phyloP scores from a whole-genome alignment of 78 protist species.

The Dictyostelium firmibasis region DNA sequence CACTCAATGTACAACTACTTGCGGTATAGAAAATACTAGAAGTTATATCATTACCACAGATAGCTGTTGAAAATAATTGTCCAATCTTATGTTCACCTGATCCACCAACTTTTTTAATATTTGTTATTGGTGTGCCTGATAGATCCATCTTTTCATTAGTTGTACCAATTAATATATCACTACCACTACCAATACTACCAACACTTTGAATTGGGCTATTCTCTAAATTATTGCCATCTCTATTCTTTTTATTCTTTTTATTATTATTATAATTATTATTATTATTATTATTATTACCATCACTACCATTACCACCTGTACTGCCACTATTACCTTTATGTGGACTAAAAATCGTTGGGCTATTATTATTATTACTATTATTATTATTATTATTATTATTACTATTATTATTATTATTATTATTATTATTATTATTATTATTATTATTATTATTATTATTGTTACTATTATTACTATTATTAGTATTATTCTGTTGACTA shows the following conservation, averaged over 20 bases:
- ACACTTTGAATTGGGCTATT: neutral
- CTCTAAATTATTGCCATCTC: neutral
- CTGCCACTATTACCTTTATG: neutral
- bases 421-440: neutral
- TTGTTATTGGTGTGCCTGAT: neutral
- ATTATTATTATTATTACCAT: neutral
- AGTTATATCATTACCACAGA: slow-evolving; percentile 85
- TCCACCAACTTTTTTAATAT: slow-evolving; percentile 62
- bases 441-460: neutral
- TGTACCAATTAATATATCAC: slow-evolving; percentile 33
- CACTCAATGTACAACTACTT: slow-evolving; percentile 57
- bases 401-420: neutral
- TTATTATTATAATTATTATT: neutral
- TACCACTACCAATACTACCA: neutral
- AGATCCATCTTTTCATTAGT: slow-evolving; percentile 33
- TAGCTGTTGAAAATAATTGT: slow-evolving; percentile 77
- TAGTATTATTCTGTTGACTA: neutral
- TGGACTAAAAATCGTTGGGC: neutral
- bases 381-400: neutral
- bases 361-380: neutral
- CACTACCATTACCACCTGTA: neutral
- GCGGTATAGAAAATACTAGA: slow-evolving; percentile 83
- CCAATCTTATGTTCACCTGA: slow-evolving; percentile 74
- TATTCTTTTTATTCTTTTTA: neutral
- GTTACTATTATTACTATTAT: neutral